A percentile compares a stretch with the other conserved stretches of the same genome.
Evolutionary conservation across 257 asterid species (phyloP).

Genomic region (Galeopsis tetrahit): DNA sequence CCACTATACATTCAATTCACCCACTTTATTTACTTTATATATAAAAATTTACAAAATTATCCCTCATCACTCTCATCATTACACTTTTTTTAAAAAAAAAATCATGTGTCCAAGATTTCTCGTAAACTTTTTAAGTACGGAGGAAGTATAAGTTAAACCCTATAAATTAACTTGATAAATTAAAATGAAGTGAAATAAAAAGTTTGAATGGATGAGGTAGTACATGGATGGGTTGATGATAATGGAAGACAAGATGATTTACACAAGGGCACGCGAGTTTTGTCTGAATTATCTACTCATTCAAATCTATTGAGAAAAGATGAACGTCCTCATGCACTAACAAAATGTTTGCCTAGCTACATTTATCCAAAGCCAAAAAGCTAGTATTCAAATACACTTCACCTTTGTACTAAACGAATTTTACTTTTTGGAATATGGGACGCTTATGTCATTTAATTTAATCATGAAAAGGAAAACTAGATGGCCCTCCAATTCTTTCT

Average conservation of each 20-base stretch:
- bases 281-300: constrained; percentile 37
- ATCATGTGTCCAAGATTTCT: too few relatives aligned
- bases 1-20: too few relatives aligned
- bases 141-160: too few relatives aligned
- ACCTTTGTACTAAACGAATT: constrained; percentile 20
- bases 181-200: background rate
- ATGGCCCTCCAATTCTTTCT: background rate
- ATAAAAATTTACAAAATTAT: too few relatives aligned
- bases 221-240: background rate
- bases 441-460: constrained; percentile 32
- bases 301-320: constrained; percentile 29
- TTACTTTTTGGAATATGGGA: constrained; percentile 27
- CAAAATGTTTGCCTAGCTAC: constrained; percentile 37
- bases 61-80: too few relatives aligned
- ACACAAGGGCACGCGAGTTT: constrained; percentile 53
- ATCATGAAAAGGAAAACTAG: constrained; percentile 16
- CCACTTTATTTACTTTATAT: too few relatives aligned
- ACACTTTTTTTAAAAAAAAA: too few relatives aligned
- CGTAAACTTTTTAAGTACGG: too few relatives aligned
- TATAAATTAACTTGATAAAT: too few relatives aligned
- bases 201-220: constrained; percentile 15
- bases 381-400: constrained; percentile 33
- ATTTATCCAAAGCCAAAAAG: constrained; percentile 37
- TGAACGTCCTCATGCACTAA: constrained; percentile 34
- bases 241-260: constrained; percentile 71